Evolutionary conservation across 1,284 basidiomycete species (phyloP), one percentile per base, ranked within the genome.

Genomic region (Xerocomus nothofagi): DNA sequence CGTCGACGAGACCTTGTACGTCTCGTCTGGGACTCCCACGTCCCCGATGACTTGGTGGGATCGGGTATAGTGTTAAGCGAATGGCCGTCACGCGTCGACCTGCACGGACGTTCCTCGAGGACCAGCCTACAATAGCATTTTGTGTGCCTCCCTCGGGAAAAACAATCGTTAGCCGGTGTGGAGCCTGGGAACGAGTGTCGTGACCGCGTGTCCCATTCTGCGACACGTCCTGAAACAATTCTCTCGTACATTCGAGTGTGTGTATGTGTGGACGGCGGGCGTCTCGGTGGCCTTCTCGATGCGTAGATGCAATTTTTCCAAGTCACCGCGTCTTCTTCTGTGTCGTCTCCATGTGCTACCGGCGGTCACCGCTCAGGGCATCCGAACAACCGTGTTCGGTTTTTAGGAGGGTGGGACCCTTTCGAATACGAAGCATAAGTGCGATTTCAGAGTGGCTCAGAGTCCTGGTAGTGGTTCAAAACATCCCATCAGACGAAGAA

Each of bases 211-310:
- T 46, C 40, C 38, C 20, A 26, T 36, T 29, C 40, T 57, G 49
- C 31, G 36, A 48, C 53, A 38, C 18, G 30, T 54, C 47, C 24
- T 43, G 48, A 60, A 57, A 57, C 44, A 17, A 30, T 42, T 53
- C 27, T 39, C 47, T 39, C 47, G 29, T 33, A 21, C 11, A 33
- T 12, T 27, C 24, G 37, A 21, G 24, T 17, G 37, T 40, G 31
- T 12, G 44, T 23, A 24, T 21, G 30, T 11, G 9, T 37, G 20
- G 20, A 14, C 42, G 32, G 21, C 42, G 18, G 50, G 27, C 20
- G 23, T 29, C 23, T 29, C 26, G 37, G 18, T 44, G 31, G 24
- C 18, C 30, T 37, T 53, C 44, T 45, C 27, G 43, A 32, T 41
- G 30, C 18, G 20, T 32, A 21, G 15, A 37, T 26, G 29, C 12